These are phyloP conservation scores for Prillingera fragicola DNA, from an alignment of 1,284 basidiomycete species.

Conservation along the genomic window DNA sequence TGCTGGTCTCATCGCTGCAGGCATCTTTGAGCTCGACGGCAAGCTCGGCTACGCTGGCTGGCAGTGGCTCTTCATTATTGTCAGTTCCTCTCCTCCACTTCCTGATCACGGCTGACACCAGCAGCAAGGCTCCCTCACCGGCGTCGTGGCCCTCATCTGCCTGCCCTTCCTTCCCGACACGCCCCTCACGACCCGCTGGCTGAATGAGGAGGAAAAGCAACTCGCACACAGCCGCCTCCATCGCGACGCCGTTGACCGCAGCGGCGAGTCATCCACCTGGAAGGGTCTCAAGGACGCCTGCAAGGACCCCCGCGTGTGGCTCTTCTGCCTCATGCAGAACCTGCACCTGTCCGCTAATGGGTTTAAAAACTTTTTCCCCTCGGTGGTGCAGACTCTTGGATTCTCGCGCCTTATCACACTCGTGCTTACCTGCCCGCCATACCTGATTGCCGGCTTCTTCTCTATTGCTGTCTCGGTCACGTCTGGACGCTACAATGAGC, in stretches of 20 bases:
- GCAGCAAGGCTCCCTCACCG: conserved; percentile 15
- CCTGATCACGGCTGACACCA: too few species aligned
- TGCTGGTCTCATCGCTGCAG: conserved; percentile 21
- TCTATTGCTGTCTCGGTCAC: conserved; percentile 21
- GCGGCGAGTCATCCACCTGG: conserved; percentile 22
- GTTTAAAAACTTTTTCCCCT: conserved; percentile 36
- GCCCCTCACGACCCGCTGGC: conserved; percentile 17
- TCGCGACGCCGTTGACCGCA: conserved; percentile 28
- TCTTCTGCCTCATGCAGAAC: conserved; percentile 29
- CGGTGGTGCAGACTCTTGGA: conserved; percentile 35
- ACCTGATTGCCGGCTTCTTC: conserved; percentile 27
- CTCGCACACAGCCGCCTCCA: conserved; percentile 17
- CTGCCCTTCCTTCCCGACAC: conserved; percentile 16
- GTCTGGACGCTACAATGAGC: conserved; percentile 28
- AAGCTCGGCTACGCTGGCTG: conserved; percentile 18
- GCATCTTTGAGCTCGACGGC: conserved; percentile 18
- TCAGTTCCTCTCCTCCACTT: too few species aligned
- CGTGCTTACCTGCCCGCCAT: conserved; percentile 45
- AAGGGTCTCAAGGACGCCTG: conserved; percentile 33
- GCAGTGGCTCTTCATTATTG: conserved; percentile 26
- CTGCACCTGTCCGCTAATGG: conserved; percentile 27
- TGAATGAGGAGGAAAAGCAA: conserved; percentile 13
- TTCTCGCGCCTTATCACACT: conserved; percentile 39
- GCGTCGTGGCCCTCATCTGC: conserved; percentile 10
- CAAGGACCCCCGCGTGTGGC: conserved; percentile 29